Base-by-base conservation (phyloP, 208 protist genomes). In the Trypanosoma lewisi region DNA sequence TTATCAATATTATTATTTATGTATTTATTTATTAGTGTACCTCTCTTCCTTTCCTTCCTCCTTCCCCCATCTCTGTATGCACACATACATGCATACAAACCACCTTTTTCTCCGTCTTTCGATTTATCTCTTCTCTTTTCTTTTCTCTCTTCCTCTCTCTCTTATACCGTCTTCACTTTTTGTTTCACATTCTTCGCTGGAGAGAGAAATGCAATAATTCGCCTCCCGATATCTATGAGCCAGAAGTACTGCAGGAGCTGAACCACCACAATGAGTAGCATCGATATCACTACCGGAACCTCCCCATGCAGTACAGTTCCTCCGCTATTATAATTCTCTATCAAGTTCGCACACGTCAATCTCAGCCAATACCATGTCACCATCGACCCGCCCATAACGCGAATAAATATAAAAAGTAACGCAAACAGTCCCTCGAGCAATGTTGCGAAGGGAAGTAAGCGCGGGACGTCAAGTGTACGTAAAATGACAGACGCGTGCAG, bases 241-340 rank as follows among this genome's bases (percentile, higher is more conserved):
- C 88, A 95, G 21, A 86, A 63, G 68, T 95, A 95, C 66, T 95
- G 88, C 53, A 95, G 67, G 21, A 76, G 9, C 62, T 92, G 85
- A 11, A 95, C 48, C 1, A 70, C 57, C 2, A 57, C 63, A 37
- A 95, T 44, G 36, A 80, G 75, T 25, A 76, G 19, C 25, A 83
- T 76, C 34, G 79, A 78, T 34, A 92, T 56, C n/a, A 78, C 51
- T 8, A 78, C 37, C 0, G 83, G 77, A 17, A 77, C 27, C 64
- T 91, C 83, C 31, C 80, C 76, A 66, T 95, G 87, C 48, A 85
- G 57, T 62, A 79, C 62, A 23, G 62, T 63, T n/a, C 68, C 41
- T 19, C 74, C 41, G 25, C 70, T 55, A 41, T 63, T 53, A 25
- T 59, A 64, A 37, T 48, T 70, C 2, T 86, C 78, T 59, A 84